Evolutionary conservation across 768 basidiomycete genomes (phyloP).

Genomic region (Termitomyces sp.): DNA sequence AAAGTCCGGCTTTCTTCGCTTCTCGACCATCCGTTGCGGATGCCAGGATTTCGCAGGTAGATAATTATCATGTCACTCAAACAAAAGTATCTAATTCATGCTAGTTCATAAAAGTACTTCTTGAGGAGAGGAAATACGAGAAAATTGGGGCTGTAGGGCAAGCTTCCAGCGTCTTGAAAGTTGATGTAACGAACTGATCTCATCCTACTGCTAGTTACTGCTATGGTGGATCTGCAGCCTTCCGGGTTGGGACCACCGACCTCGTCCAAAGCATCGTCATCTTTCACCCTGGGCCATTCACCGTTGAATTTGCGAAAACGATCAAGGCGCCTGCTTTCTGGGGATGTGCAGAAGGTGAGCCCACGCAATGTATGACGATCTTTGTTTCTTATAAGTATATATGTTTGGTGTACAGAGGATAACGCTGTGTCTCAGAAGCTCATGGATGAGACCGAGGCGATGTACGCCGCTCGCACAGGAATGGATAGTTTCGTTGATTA

Average conservation of each 20-base stretch:
- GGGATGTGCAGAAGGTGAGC: slow-evolving; percentile 18
- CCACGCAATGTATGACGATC: slow-evolving; percentile 1
- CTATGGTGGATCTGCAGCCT: slow-evolving; percentile 15
- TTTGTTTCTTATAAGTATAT: slow-evolving; percentile 5
- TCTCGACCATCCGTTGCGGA: slow-evolving; percentile 29
- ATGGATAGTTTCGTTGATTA: slow-evolving; percentile 17
- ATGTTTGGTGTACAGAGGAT: background rate
- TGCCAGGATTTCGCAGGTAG: slow-evolving; percentile 16
- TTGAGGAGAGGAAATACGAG: slow-evolving; percentile 33
- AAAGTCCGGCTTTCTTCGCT: slow-evolving; percentile 24
- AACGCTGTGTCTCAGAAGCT: background rate
- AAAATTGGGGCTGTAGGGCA: slow-evolving; percentile 37
- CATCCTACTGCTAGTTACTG: slow-evolving; percentile 14
- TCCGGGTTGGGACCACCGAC: slow-evolving; percentile 13
- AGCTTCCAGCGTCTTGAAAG: background rate
- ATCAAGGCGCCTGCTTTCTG: slow-evolving; percentile 19
- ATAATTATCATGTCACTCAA: background rate
- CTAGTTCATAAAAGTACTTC: slow-evolving; percentile 31
- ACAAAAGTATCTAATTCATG: background rate
- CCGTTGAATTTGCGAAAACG: slow-evolving; percentile 10
- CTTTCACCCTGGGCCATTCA: slow-evolving; percentile 16
- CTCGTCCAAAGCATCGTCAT: slow-evolving; percentile 15
- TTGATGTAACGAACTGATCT: background rate
- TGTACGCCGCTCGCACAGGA: slow-evolving; percentile 15
- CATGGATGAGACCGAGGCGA: slow-evolving; percentile 12